These are phyloP conservation scores for Neopestalotiopsis clavispora DNA, from an alignment of 2,329 filamentous ascomycete genomes.

Conservation along the genomic window DNA sequence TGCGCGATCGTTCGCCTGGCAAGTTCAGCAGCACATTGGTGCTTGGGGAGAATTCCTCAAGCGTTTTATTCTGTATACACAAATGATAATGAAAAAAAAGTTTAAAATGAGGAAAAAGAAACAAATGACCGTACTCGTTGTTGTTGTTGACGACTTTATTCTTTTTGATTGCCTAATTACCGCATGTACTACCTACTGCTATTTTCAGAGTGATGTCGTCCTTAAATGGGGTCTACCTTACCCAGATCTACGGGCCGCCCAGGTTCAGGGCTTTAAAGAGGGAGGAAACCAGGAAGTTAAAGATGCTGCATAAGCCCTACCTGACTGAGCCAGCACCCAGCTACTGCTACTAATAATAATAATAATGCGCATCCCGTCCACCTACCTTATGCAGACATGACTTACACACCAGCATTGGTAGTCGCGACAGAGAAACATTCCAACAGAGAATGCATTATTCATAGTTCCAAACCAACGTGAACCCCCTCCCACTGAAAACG, in stretches of 20 bases:
- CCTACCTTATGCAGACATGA: neutral
- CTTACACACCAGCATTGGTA: neutral
- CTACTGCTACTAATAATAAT: neutral
- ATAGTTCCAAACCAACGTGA: neutral
- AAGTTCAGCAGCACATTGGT: neutral
- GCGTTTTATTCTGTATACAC: neutral
- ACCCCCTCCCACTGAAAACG: neutral
- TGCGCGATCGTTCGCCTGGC: neutral
- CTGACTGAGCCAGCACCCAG: neutral
- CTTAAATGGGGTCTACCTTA: neutral
- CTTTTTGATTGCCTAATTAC: neutral
- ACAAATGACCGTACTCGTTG: neutral
- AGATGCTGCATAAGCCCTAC: neutral
- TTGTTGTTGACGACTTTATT: neutral
- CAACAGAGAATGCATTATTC: neutral
- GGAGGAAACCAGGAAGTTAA: neutral
- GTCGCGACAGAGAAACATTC: neutral
- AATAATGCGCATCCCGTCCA: neutral
- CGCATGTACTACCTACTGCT: neutral
- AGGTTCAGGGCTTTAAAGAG: neutral
- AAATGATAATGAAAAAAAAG: neutral
- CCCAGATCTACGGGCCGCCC: slow-evolving; percentile 1
- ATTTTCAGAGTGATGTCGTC: neutral
- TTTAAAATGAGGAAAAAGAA: neutral
- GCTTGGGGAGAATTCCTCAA: neutral